Evolutionary conservation across 2,329 filamentous ascomycete genomes (phyloP), one percentile per base, ranked within the genome.

Genomic region (Spiromastix sp.): DNA sequence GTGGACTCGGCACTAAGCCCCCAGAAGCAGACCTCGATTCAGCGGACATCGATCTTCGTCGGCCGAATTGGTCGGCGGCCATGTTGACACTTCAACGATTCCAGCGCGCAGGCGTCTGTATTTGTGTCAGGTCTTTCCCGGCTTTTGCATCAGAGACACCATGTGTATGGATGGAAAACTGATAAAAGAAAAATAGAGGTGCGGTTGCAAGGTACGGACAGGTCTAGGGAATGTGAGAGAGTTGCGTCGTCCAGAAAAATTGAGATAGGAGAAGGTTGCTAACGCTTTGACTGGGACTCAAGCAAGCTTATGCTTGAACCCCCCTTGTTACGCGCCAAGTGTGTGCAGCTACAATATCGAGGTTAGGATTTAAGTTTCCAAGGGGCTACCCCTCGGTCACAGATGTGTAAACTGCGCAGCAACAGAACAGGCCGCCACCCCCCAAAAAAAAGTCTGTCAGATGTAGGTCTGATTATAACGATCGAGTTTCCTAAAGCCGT

Each of bases 11-110:
- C 18, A 50, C 77, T 69, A 55, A 67, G 64, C 49, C 67, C 55
- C 51, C 71, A 32, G 69, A 72, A 24, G 71, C 70, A 42, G 67
- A 64, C 49, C 66, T 70, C 26, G 74, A 74, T 49, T 71, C 72
- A 55, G 71, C 69, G 38, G 74, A 74, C 43, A 68, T 59, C 48
- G 74, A 72, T 56, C 71, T 72, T 57, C 74, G 72, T 61, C 71
- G 72, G 49, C 71, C 67, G 48, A 68, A 57, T 43, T 68, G 66
- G 46, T 61, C 64, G 34, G 68, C 63, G 53, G 75, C 75, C 75
- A 40, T 42, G 20, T 22, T 42, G 30, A 34, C 18, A 15, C n/a
- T 26, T 30, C 25, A 18, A 30, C 15, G 9, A 36, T 8, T 12
- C 34, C 34, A 36, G 20, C 8, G 26, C n/a, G 22, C 7, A 30